These are phyloP conservation scores for Taphrina confusa DNA, from an alignment of 1,139 yeast genomes.

Conservation along the genomic window DNA sequence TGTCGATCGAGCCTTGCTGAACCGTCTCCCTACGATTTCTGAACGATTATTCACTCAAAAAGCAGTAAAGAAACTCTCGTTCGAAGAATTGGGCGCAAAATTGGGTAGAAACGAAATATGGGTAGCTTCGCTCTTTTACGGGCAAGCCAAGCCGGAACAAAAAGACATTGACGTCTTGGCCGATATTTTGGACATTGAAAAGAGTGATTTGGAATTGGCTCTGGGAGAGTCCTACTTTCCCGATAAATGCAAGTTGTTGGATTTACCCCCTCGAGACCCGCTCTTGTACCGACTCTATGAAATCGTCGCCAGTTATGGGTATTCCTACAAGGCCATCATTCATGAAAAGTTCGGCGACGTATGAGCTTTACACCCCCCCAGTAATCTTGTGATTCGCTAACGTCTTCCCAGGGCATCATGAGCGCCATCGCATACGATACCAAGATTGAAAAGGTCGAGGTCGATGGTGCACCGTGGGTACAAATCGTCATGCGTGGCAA, in stretches of 20 bases:
- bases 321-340: conserved; percentile 40
- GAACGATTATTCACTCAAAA: conserved; percentile 40
- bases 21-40: conserved; percentile 39
- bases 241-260: conserved; percentile 25
- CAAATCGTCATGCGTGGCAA: conserved; percentile 41
- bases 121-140: conserved; percentile 41
- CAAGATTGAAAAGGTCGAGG: conserved; percentile 41
- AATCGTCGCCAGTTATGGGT: conserved; percentile 40
- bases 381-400: background rate
- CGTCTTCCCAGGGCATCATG: conserved; percentile 38
- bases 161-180: conserved; percentile 38
- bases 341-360: conserved; percentile 41
- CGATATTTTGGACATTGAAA: conserved; percentile 37
- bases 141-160: conserved; percentile 39
- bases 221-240: conserved; percentile 32
- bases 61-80: conserved; percentile 39
- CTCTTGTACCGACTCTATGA: conserved; percentile 40
- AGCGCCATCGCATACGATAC: conserved; percentile 41
- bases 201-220: conserved; percentile 36
- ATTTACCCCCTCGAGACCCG: conserved; percentile 38
- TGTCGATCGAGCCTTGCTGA: conserved; percentile 20
- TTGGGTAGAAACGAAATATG: conserved; percentile 41
- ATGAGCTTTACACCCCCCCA: background rate
- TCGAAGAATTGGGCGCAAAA: conserved; percentile 39
- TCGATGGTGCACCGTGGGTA: conserved; percentile 40